Base-by-base conservation (phyloP, 139 green algal genomes). In the Spirogloea muscicola region DNA sequence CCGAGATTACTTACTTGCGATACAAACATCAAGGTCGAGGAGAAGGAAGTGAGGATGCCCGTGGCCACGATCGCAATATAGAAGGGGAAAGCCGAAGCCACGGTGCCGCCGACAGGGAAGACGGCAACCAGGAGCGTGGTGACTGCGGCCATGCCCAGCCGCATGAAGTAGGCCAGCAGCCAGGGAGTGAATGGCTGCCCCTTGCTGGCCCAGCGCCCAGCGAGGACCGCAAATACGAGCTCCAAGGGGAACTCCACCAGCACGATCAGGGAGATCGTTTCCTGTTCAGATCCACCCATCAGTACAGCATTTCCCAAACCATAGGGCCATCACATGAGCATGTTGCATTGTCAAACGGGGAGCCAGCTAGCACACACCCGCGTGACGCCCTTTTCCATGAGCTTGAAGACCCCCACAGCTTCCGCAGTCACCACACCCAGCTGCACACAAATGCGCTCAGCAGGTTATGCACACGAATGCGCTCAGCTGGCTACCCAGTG, bases 171-270 rank as follows among this genome's bases (percentile, higher is more conserved):
- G 2, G 51, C 51, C 13, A 75, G 48, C 29, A 92, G 76, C 81
- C 87, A 96, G 55, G 90, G 89, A 5, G 34, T n/a, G 72, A 91
- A 87, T 43, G 65, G 76, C 72, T 73, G 29, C 81, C 76, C 78
- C 10, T 34, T 49, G 6, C 72, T 43, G 3, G 84, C 88, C 76
- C 83, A 90, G 37, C 88, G 76, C 37, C 90, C 91, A 0, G 92
- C 91, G 31, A 97, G 33, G 59, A 96, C 63, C 2, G 92, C 92
- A 0, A 87, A 89, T 25, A 89, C 41, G 42, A 96, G 79, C 82
- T 96, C 91, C 21, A 90, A 80, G 1, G 90, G 91, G 43, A 96
- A 95, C 74, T 94, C 85, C 16, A 93, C 61, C 58, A 96, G 83
- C 58, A 93, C 88, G 72, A 92, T 83, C 40, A 46, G 21, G 9